These are phyloP conservation scores for Exophiala sp. DNA, from an alignment of 2,329 filamentous ascomycete species.

Conservation along the genomic window DNA sequence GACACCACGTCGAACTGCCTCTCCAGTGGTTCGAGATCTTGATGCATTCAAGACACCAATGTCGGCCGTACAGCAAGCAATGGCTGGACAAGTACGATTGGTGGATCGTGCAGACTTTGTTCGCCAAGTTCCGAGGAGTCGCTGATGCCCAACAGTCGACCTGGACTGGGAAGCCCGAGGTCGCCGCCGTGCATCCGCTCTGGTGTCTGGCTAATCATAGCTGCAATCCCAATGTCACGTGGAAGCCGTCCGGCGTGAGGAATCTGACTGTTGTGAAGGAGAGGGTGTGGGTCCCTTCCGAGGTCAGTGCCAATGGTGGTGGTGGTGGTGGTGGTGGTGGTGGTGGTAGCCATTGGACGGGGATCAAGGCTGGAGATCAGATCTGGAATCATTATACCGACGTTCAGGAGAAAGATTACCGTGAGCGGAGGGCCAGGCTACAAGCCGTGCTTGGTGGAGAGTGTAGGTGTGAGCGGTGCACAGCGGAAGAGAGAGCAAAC, in stretches of 20 bases:
- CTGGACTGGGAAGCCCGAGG: conserved; percentile 75
- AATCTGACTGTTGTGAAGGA: conserved; percentile 20
- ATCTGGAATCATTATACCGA: conserved; percentile 94
- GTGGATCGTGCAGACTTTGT: conserved; percentile 78
- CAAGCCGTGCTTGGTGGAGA: conserved; percentile 77
- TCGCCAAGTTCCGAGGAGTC: conserved; percentile 86
- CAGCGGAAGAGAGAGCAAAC: conserved; percentile 38
- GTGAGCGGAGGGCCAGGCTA: conserved; percentile 82
- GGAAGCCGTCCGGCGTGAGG: conserved; percentile 60
- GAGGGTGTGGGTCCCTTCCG: conserved; percentile 18
- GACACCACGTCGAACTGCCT: conserved; percentile 53
- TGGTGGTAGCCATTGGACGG: conserved; percentile 50
- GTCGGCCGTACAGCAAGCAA: conserved; percentile 50
- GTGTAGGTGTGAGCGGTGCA: conserved; percentile 80
- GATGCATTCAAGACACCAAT: conserved; percentile 31
- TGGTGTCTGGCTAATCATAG: conserved; percentile 97
- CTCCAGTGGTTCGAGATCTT: conserved; percentile 55
- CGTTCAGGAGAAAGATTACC: conserved; percentile 72
- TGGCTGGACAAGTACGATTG: conserved; percentile 40
- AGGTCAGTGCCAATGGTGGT: conserved; percentile 30
- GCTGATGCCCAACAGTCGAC: conserved; percentile 76
- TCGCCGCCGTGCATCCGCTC: conserved; percentile 86
- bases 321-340: conserved; percentile 26
- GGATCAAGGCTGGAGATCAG: conserved; percentile 73
- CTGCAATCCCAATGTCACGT: conserved; percentile 88